Conservation (phyloP, 2,329 filamentous ascomycete species). For the Fusarium sp. region DNA sequence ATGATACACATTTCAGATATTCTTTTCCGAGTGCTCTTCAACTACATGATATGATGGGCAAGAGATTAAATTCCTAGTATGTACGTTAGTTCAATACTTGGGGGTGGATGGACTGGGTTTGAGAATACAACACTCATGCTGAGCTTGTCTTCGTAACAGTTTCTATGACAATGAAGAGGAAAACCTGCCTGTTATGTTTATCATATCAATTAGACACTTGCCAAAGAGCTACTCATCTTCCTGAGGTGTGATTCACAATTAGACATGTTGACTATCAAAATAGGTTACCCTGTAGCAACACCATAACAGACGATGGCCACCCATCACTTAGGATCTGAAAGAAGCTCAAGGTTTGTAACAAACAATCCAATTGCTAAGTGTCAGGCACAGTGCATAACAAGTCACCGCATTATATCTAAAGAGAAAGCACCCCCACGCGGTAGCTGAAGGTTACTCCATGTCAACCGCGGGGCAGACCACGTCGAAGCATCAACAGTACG, state of each 20-base stretch:
- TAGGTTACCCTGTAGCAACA: constrained; percentile 1
- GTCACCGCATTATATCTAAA: neutral
- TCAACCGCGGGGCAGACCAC: neutral
- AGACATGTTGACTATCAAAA: neutral
- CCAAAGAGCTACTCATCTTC: neutral
- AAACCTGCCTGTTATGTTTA: neutral
- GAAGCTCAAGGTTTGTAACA: too few relatives aligned
- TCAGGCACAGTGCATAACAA: neutral
- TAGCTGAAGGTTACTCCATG: neutral
- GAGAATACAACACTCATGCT: neutral
- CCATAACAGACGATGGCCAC: neutral
- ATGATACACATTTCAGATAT: neutral
- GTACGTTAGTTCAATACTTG: neutral
- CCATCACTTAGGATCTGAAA: neutral
- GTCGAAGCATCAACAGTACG: neutral
- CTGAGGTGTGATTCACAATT: neutral
- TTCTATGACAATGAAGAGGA: neutral
- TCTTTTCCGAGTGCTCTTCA: neutral
- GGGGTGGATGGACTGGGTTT: neutral
- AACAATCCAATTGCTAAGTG: neutral
- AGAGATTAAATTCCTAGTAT: neutral
- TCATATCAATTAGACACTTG: neutral
- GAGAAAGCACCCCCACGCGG: too few relatives aligned
- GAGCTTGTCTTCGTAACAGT: neutral
- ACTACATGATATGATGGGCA: too few relatives aligned